These are phyloP conservation scores for Trichosphaerium sp. DNA, from an alignment of 78 protist genomes.

Conservation along the genomic window DNA sequence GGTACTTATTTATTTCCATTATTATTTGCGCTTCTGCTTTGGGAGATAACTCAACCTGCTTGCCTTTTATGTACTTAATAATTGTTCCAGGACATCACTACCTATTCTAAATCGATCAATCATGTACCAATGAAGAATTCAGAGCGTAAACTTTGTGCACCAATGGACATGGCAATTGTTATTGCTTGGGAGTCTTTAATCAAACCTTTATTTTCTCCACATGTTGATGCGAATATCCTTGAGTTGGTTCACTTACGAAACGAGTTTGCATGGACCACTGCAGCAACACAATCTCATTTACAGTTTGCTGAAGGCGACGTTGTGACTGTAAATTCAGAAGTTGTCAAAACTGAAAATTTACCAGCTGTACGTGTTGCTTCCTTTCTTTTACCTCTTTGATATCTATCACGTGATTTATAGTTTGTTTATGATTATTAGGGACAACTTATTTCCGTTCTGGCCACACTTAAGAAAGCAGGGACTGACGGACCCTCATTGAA, in stretches of 20 bases:
- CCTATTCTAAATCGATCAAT: no score
- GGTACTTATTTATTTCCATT: not conserved
- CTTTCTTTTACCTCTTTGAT: no score
- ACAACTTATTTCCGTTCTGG: no score
- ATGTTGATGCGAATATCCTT: slow-evolving; percentile 20
- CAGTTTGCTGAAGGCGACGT: not conserved
- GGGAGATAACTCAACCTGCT: no score
- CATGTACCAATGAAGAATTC: no score
- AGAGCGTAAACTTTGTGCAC: no score
- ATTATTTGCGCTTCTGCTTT: not conserved
- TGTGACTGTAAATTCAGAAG: not conserved
- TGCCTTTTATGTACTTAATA: no score
- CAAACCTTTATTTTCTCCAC: not conserved
- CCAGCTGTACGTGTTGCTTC: not conserved
- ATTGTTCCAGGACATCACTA: no score
- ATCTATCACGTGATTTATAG: no score
- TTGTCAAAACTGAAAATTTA: not conserved
- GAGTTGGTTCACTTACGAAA: slow-evolving; percentile 42
- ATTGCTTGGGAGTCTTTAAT: slow-evolving; percentile 36
- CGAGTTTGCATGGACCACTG: not conserved
- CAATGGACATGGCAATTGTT: slow-evolving; percentile 52
- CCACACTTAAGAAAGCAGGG: not conserved
- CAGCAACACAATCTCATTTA: not conserved
- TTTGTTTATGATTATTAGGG: no score
- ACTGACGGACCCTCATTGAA: not conserved